phyloP scores from a whole-genome alignment of 108 stramenopile genomes.

The Asterionellopsis glacialis region DNA sequence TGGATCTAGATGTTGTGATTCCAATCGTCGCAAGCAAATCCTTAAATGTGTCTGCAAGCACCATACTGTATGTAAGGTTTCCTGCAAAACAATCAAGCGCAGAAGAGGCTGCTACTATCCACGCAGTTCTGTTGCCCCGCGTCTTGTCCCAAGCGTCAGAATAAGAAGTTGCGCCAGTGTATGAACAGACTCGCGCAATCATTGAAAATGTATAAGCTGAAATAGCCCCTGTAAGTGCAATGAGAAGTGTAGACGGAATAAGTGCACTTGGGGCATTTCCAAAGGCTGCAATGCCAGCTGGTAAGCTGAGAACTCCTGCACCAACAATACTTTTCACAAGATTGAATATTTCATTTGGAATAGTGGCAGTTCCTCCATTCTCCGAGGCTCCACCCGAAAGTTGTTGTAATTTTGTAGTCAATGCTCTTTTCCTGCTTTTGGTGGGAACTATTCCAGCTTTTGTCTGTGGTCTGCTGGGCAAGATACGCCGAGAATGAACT shows the following conservation, averaged over 20 bases:
- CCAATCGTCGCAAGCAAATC: slow-evolving; percentile 30
- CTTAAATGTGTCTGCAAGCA: slow-evolving; percentile 77
- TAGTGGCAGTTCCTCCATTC: slow-evolving; percentile 47
- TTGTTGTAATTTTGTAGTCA: too few relatives aligned
- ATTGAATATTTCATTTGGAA: slow-evolving; percentile 76
- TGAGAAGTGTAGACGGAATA: slow-evolving; percentile 63
- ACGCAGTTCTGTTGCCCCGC: slow-evolving; percentile 38
- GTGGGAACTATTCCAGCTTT: too few relatives aligned
- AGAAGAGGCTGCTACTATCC: slow-evolving; percentile 58
- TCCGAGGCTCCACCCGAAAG: background rate
- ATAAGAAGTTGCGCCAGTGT: slow-evolving; percentile 69
- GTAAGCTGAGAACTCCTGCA: slow-evolving; percentile 78
- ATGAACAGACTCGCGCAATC: slow-evolving; percentile 72
- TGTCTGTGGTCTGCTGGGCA: too few relatives aligned
- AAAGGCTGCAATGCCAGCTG: slow-evolving; percentile 67
- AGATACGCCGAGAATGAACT: too few relatives aligned
- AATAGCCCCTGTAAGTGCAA: slow-evolving; percentile 64
- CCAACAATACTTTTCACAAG: slow-evolving; percentile 83
- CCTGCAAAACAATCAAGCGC: slow-evolving; percentile 72
- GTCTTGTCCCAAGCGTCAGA: slow-evolving; percentile 68
- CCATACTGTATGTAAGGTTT: slow-evolving; percentile 83
- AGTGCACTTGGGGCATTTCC: slow-evolving; percentile 40
- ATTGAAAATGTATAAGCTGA: slow-evolving; percentile 85
- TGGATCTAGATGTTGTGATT: slow-evolving; percentile 16
- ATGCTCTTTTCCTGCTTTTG: too few relatives aligned